phyloP scores from a whole-genome alignment of 2,329 filamentous ascomycete genomes.

The Neopestalotiopsis rosae region DNA sequence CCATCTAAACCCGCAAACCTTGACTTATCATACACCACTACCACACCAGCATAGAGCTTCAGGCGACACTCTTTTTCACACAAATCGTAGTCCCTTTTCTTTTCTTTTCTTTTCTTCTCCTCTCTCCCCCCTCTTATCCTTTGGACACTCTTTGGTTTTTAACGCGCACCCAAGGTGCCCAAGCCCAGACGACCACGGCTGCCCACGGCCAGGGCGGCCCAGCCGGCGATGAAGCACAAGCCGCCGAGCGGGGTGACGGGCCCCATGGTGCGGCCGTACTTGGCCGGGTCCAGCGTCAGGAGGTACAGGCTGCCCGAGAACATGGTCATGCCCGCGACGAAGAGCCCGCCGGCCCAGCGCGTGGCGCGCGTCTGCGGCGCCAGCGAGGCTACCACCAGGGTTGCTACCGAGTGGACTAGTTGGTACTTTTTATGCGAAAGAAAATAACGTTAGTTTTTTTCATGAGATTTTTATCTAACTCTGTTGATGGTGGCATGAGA shows the following conservation, averaged over 20 bases:
- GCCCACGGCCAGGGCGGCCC: conserved; percentile 51
- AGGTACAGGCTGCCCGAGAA: conserved; percentile 72
- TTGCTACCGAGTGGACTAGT: conserved; percentile 66
- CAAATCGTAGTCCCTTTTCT: not conserved
- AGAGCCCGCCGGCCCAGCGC: conserved; percentile 61
- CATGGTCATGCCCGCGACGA: conserved; percentile 69
- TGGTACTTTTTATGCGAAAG: conserved; percentile 34
- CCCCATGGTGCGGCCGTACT: conserved; percentile 60
- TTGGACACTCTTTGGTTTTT: no score
- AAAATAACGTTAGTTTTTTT: not conserved
- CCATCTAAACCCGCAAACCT: no score
- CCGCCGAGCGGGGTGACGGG: conserved; percentile 71
- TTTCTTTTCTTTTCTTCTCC: no score
- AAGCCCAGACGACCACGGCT: conserved; percentile 17
- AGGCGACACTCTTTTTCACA: not conserved
- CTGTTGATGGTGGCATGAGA: no score
- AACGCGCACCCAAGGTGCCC: conserved; percentile 5
- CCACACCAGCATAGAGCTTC: not conserved
- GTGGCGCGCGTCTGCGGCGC: conserved; percentile 61
- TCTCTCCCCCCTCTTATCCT: not conserved
- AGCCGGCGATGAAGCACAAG: conserved; percentile 68
- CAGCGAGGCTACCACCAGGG: conserved; percentile 59
- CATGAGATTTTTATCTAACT: no score
- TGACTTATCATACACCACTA: not conserved
- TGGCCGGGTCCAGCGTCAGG: conserved; percentile 64